Evolutionary conservation across 2,329 filamentous ascomycete genomes (phyloP), one percentile per base, ranked within the genome.

Genomic region (Thielaviopsis euricoi): DNA sequence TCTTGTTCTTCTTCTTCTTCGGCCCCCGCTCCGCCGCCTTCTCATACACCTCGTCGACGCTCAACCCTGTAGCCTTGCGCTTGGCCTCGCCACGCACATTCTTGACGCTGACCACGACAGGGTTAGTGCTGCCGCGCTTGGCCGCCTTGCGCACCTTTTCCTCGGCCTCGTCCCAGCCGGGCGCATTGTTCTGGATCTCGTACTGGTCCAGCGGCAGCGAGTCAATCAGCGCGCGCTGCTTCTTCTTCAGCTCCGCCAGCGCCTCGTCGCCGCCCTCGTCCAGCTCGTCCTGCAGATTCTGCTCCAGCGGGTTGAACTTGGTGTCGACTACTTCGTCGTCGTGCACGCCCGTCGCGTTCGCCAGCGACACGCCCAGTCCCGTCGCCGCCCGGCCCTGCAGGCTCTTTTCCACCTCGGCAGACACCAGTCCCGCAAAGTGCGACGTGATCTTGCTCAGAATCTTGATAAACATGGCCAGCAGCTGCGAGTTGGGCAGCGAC

Each of bases 381-480:
- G n/a, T n/a, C n/a, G n/a, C n/a, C n/a, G 79, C 75, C 2, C 76
- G 69, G 51, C 74, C 72, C 3, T 85, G 85, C 64, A 90, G 73
- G 52, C 81, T 76, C 1, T 82, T 80, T 58, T 81, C 83, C 12
- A 85, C 83, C 0, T 87, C 89, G 3, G 81, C 82, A 49, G 89
- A 81, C 2, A 96, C 77, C 0, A 97, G 71, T 3, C 77, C 74
- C 33, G 83, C 80, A 71, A 98, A 93, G 67, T 90, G 81, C 2
- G 79, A 76, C 2, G 86, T 86, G 46, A 95, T 79, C 73, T 97
- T 97, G 63, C 89, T 82, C 60, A 96, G 78, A 61, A 95, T 86
- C 76, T 98, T 98, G 69, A 95, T 88, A 70, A 98, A 97, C 86
- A 97, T 95, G 61, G 91, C 90, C 62, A 98, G 76, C 3, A 96